Percentiles rank a stretch among this genome's conserved stretches.
Conservation (phyloP, 805 yeast species). For the Tetrapisispora phaffii region DNA sequence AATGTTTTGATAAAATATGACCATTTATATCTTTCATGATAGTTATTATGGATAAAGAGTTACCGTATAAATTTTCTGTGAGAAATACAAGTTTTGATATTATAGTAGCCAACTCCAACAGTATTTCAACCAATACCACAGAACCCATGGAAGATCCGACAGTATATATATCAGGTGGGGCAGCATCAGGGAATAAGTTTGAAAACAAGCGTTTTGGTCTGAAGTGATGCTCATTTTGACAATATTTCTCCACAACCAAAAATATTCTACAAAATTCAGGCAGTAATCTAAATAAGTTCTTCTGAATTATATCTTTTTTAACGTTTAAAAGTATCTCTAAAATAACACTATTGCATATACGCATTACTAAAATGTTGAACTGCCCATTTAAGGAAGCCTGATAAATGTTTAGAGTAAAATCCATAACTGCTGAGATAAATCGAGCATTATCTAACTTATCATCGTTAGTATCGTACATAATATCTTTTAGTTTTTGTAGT, state of each 20-base stretch:
- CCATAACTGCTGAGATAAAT: slow-evolving; percentile 39
- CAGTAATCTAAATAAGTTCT: slow-evolving; percentile 41
- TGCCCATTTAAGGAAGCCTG: slow-evolving; percentile 37
- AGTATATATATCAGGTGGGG: slow-evolving; percentile 55
- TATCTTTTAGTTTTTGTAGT: slow-evolving; percentile 24
- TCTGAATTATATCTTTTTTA: slow-evolving; percentile 35
- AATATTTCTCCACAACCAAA: slow-evolving; percentile 43
- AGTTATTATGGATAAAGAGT: slow-evolving; percentile 34
- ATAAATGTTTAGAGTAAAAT: slow-evolving; percentile 52
- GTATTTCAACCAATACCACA: slow-evolving; percentile 57
- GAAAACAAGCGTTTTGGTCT: slow-evolving; percentile 57
- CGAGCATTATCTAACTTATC: slow-evolving; percentile 12
- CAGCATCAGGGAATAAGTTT: slow-evolving; percentile 53
- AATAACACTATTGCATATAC: slow-evolving; percentile 54
- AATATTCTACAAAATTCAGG: slow-evolving; percentile 47
- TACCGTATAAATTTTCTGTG: slow-evolving; percentile 34
- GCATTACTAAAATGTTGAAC: slow-evolving; percentile 40
- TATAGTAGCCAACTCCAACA: slow-evolving; percentile 60
- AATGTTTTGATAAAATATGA: slow-evolving; percentile 30
- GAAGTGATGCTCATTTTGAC: slow-evolving; percentile 32
- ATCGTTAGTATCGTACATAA: slow-evolving; percentile 11
- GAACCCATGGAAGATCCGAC: slow-evolving; percentile 69
- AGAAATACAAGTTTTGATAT: slow-evolving; percentile 46
- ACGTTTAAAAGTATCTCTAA: slow-evolving; percentile 38
- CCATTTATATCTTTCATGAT: slow-evolving; percentile 31